Evolutionary conservation across 768 basidiomycete genomes (phyloP).

Genomic region (Gymnopilus dilepis): DNA sequence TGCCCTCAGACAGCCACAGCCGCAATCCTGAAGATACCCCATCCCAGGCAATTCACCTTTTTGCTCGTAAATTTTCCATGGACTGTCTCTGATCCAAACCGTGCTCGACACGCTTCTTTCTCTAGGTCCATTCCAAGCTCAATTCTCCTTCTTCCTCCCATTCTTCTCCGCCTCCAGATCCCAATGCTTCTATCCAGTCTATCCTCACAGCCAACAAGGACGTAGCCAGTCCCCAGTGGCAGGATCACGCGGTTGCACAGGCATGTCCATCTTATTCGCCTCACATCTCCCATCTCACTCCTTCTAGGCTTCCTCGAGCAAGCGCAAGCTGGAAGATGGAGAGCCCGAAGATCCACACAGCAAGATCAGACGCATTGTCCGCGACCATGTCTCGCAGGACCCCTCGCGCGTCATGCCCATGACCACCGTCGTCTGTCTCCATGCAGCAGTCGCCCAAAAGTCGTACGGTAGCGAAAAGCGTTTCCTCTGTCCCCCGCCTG

Average conservation of each 20-base stretch:
- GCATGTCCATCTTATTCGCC: conserved; percentile 17
- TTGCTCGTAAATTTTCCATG: conserved; percentile 33
- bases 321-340: conserved; percentile 77
- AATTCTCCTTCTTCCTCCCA: conserved; percentile 32
- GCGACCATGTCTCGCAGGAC: conserved; percentile 81
- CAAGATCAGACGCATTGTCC: conserved; percentile 85
- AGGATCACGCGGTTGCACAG: conserved; percentile 36
- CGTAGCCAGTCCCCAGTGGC: conserved; percentile 41
- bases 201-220: conserved; percentile 57
- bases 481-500: conserved; percentile 91
- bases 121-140: conserved; percentile 21
- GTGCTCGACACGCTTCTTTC: conserved; percentile 32
- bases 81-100: conserved; percentile 26
- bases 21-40: conserved; percentile 26
- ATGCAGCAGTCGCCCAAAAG: conserved; percentile 94
- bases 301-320: conserved; percentile 51
- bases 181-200: conserved; percentile 53
- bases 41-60: conserved; percentile 27
- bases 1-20: conserved; percentile 29
- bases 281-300: neutral
- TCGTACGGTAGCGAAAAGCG: conserved; percentile 96
- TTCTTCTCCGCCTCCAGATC: conserved; percentile 41
- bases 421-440: conserved; percentile 90
- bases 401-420: conserved; percentile 79
- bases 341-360: conserved; percentile 69